These are phyloP conservation scores for Suillus spraguei DNA, from an alignment of 768 basidiomycete genomes.

Conservation along the genomic window DNA sequence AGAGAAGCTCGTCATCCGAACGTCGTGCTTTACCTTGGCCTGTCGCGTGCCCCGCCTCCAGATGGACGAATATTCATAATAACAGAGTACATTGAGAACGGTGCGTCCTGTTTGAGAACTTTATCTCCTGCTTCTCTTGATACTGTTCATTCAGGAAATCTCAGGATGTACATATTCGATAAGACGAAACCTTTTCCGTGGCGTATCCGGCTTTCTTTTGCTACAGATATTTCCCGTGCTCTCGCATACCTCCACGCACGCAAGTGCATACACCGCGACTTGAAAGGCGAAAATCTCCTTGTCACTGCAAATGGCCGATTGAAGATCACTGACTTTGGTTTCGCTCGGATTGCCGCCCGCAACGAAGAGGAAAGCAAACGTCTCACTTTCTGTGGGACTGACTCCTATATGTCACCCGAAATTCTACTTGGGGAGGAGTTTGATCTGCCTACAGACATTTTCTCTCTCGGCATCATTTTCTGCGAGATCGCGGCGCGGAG, in stretches of 20 bases:
- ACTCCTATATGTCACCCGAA: conserved; percentile 97
- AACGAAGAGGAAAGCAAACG: conserved; percentile 89
- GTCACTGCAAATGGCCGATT: conserved; percentile 92
- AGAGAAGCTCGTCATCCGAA: conserved; percentile 89
- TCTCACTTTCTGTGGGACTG: conserved; percentile 86
- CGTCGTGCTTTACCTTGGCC: conserved; percentile 91
- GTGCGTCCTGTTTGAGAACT: conserved; percentile 30
- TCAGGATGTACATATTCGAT: conserved; percentile 89
- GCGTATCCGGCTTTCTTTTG: conserved; percentile 92
- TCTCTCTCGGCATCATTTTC: conserved; percentile 90
- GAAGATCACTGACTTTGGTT: conserved; percentile 99
- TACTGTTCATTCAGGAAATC: conserved; percentile 48
- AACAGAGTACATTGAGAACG: conserved; percentile 92
- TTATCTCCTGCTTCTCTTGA: background rate
- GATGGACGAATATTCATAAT: conserved; percentile 92
- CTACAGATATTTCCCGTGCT: conserved; percentile 91
- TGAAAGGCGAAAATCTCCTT: conserved; percentile 98
- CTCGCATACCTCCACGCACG: conserved; percentile 97
- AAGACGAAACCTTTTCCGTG: conserved; percentile 85
- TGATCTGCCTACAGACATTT: conserved; percentile 92
- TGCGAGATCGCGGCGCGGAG: conserved; percentile 86
- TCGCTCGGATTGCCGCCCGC: conserved; percentile 90
- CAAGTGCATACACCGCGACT: conserved; percentile 85
- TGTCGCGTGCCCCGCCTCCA: conserved; percentile 75
- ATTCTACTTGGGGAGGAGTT: conserved; percentile 92